Evolutionary conservation across 1,139 yeast species (phyloP).

Genomic region (Sugiyamaella pinicola): DNA sequence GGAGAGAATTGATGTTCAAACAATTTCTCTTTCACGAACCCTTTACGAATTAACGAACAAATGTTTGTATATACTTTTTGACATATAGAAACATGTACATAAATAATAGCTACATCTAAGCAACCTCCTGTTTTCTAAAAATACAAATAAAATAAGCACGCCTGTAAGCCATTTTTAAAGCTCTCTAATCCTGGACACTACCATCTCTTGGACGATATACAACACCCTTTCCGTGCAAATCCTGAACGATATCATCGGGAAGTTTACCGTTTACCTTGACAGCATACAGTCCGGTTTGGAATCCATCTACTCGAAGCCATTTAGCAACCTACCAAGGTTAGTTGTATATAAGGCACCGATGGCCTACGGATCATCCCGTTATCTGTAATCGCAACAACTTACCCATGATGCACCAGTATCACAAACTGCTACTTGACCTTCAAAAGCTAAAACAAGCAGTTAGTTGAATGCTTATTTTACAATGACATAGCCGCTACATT

Average conservation of each 20-base stretch:
- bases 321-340: conserved; percentile 56
- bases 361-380: too few relatives aligned
- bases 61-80: conserved; percentile 5
- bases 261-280: conserved; percentile 89
- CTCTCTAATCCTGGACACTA: conserved; percentile 70
- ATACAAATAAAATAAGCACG: conserved; percentile 8
- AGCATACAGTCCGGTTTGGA: conserved; percentile 86
- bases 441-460: conserved; percentile 56
- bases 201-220: conserved; percentile 97
- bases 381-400: not conserved
- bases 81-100: conserved; percentile 10
- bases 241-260: conserved; percentile 81
- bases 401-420: conserved; percentile 89
- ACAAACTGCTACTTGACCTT: conserved; percentile 90
- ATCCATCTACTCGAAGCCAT: conserved; percentile 92
- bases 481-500: not conserved
- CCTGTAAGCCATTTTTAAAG: too few relatives aligned
- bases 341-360: not conserved
- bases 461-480: not conserved
- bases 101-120: conserved; percentile 12
- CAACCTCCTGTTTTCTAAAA: conserved; percentile 1
- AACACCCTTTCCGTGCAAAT: conserved; percentile 70
- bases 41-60: conserved; percentile 4
- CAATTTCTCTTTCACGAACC: not conserved
- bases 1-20: not conserved